These are phyloP conservation scores for Suhomyces kilbournensis DNA, from an alignment of 805 yeast genomes.

Conservation along the genomic window DNA sequence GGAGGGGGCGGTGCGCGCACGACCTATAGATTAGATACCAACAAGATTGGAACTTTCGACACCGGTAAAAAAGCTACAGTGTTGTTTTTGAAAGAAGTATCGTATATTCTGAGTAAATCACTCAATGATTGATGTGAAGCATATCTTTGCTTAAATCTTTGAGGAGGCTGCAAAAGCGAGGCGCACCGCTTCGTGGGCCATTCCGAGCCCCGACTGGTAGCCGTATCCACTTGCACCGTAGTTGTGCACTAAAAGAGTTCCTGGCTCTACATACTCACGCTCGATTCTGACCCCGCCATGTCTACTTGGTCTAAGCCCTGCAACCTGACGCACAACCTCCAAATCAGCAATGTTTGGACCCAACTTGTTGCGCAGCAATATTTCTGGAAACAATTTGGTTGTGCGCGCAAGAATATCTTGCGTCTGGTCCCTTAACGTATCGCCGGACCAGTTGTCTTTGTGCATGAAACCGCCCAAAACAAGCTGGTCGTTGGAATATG, in stretches of 20 bases:
- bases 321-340: conserved; percentile 61
- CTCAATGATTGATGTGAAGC: no score
- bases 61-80: no score
- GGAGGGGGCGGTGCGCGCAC: background rate
- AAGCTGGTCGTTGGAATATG: conserved; percentile 60
- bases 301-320: conserved; percentile 77
- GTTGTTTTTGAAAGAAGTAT: no score
- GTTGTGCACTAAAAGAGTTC: conserved; percentile 53
- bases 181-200: conserved; percentile 49
- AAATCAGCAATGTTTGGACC: conserved; percentile 34
- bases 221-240: conserved; percentile 72
- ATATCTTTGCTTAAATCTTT: conserved; percentile 4
- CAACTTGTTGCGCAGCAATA: conserved; percentile 34
- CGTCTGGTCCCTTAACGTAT: conserved; percentile 55
- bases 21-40: background rate
- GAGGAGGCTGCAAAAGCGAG: conserved; percentile 1
- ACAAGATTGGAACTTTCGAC: no score
- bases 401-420: conserved; percentile 62
- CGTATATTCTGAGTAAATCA: no score
- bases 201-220: conserved; percentile 64
- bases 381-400: conserved; percentile 47
- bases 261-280: conserved; percentile 34
- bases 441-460: conserved; percentile 58
- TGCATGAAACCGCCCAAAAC: conserved; percentile 76
- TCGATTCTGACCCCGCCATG: conserved; percentile 76